These are phyloP conservation scores for Sideroxylon spinosum DNA, from an alignment of 179 eudicot genomes.

Conservation along the genomic window DNA sequence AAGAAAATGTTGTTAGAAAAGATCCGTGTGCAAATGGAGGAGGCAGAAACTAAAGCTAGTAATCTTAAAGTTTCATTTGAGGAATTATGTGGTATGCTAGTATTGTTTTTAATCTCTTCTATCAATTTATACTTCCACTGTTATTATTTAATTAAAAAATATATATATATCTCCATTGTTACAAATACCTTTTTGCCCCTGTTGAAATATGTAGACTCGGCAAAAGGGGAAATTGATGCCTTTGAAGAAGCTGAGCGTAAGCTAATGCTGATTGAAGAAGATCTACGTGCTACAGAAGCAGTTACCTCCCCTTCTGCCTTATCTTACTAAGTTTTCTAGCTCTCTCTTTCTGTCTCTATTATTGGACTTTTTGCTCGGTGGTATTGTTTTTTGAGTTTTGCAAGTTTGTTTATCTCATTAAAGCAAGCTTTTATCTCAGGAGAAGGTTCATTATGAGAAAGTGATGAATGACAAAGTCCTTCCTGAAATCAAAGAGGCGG, in stretches of 20 bases:
- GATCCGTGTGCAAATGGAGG: conserved; percentile 33
- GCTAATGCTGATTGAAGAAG: conserved; percentile 42
- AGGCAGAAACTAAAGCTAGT: conserved; percentile 46
- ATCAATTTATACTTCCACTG: background rate
- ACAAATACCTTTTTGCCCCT: conserved; percentile 7
- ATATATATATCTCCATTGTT: background rate
- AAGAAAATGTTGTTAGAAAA: conserved; percentile 43
- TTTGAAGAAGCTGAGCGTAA: conserved; percentile 56
- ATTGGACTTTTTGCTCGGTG: background rate
- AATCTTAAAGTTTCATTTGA: conserved; percentile 51
- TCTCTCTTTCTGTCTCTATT: background rate
- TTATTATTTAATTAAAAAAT: background rate
- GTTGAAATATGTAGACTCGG: conserved; percentile 52
- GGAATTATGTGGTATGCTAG: conserved; percentile 60
- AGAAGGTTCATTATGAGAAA: conserved; percentile 59
- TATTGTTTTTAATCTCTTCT: background rate
- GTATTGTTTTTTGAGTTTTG: background rate
- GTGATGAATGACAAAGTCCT: conserved; percentile 43
- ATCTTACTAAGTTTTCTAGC: background rate
- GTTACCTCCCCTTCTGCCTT: conserved; percentile 30
- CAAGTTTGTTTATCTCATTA: conserved; percentile 9
- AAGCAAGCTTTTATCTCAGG: conserved; percentile 38
- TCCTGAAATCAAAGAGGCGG: conserved; percentile 51
- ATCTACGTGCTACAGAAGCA: conserved; percentile 45
- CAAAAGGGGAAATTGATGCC: conserved; percentile 61